Base-by-base conservation (phyloP, 768 basidiomycete genomes). In the Tephrocybe sp. region DNA sequence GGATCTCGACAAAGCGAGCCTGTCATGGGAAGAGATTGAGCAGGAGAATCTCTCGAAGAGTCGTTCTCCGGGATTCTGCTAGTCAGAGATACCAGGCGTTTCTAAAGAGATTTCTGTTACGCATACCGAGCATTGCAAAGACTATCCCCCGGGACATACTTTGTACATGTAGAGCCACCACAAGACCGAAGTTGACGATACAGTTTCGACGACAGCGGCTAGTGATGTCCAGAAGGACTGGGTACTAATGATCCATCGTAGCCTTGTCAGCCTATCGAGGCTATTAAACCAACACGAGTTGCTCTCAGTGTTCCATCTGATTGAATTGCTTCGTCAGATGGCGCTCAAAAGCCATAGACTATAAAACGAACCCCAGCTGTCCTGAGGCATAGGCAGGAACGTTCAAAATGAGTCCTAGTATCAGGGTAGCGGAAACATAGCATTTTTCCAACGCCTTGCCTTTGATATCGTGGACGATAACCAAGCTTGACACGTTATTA, bases 381-480 rank as follows among this genome's bases (percentile, higher is more conserved):
- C 53, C 48, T 18, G 60, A 36, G n/a, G 48, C 65, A 17, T 54
- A 56, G 8, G 62, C 53, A 7, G 58, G 58, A 36, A 66, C 50
- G 20, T 46, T 62, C n/a, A 61, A 48, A 1, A 45, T 48, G 3
- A 57, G 14, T 18, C 58, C 58, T 2, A 64, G 40, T 2, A 65
- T 11, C 0, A 50, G 30, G 1, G 60, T 57, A 32, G 39, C 56
- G 23, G 61, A 38, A 8, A 65, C 14, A 41, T 67, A 67, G 47
- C 60, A 67, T 41, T 65, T 64, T 45, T 66, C 65, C 53, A 66
- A 45, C 36, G n/a, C 49, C 14, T 57, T 59, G 3, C 65, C 65
- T 46, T 66, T 63, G 10, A 62, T 47, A 9, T 58, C 50, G 40
- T 61, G 58, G 12, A 63, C 61, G 10, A 66, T 43, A 17, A 66